Percentiles rank a stretch among this genome's conserved stretches.
These are phyloP conservation scores for Podila epigama DNA, from an alignment of 192 early-diverging fungal genomes.

Conservation along the genomic window DNA sequence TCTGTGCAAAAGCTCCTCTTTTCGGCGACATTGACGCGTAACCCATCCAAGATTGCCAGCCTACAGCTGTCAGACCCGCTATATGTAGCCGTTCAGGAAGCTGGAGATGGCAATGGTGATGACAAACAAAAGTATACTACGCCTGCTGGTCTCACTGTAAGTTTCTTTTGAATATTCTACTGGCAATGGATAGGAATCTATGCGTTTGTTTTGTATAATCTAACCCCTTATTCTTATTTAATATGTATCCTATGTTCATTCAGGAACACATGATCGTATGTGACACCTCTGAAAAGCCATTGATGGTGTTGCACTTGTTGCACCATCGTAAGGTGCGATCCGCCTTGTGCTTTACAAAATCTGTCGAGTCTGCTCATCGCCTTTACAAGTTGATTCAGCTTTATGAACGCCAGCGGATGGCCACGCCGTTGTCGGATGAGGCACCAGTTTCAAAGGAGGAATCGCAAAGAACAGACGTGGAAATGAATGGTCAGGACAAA, in stretches of 20 bases:
- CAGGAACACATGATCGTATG: slow-evolving; percentile 79
- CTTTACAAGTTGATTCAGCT: slow-evolving; percentile 74
- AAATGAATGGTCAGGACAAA: neutral
- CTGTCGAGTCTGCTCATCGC: slow-evolving; percentile 88
- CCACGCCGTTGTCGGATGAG: no score
- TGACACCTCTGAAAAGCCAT: slow-evolving; percentile 76
- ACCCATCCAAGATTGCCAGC: slow-evolving; percentile 91
- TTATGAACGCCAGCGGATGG: slow-evolving; percentile 54
- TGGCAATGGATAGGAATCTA: neutral
- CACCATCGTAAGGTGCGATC: slow-evolving; percentile 64
- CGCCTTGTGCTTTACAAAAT: slow-evolving; percentile 88
- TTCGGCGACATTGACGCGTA: slow-evolving; percentile 92
- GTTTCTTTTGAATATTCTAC: neutral
- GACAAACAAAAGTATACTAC: slow-evolving; percentile 58
- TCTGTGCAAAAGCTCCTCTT: slow-evolving; percentile 92
- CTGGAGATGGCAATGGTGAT: slow-evolving; percentile 49
- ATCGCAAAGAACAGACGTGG: no score
- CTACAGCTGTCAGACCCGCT: slow-evolving; percentile 82
- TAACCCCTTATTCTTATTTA: neutral
- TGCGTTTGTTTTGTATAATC: neutral
- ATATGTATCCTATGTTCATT: no score
- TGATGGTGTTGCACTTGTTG: slow-evolving; percentile 85
- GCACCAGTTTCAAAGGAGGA: no score
- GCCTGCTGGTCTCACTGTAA: slow-evolving; percentile 61
- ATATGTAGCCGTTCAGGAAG: slow-evolving; percentile 78